These are phyloP conservation scores for Colletotrichum noveboracense DNA, from an alignment of 2,329 filamentous ascomycete genomes.

Conservation along the genomic window DNA sequence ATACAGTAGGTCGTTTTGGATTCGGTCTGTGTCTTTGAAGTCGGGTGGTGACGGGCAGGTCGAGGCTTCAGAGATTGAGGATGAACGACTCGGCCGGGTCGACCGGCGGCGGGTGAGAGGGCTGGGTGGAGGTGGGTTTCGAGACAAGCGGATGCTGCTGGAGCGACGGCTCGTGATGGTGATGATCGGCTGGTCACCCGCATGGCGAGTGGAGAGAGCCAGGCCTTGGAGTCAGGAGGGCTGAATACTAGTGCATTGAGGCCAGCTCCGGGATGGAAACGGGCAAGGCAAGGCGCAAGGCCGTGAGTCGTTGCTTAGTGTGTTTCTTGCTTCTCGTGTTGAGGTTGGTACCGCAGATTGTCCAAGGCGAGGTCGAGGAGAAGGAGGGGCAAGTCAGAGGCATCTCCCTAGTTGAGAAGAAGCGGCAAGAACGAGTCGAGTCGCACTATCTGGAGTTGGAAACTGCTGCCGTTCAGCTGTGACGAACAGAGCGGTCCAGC, in stretches of 20 bases:
- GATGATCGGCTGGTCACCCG: not conserved
- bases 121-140: not conserved
- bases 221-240: not conserved
- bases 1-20: not conserved
- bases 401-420: not conserved
- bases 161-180: not conserved
- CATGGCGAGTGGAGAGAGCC: conserved; percentile 7
- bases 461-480: not conserved
- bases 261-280: not conserved
- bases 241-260: not conserved
- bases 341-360: not conserved
- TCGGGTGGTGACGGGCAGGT: not conserved
- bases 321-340: conserved; percentile 12
- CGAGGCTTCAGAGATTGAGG: not conserved
- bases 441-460: not conserved
- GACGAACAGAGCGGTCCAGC: not conserved
- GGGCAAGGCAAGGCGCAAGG: not conserved
- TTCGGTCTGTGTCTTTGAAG: not conserved
- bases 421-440: not conserved
- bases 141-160: not conserved
- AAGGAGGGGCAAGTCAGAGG: not conserved
- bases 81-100: not conserved
- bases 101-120: not conserved
- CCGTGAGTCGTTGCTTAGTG: conserved; percentile 10
- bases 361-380: conserved; percentile 2